Conservation (phyloP, 2,329 filamentous ascomycete species). For the Colletotrichum paranaense region DNA sequence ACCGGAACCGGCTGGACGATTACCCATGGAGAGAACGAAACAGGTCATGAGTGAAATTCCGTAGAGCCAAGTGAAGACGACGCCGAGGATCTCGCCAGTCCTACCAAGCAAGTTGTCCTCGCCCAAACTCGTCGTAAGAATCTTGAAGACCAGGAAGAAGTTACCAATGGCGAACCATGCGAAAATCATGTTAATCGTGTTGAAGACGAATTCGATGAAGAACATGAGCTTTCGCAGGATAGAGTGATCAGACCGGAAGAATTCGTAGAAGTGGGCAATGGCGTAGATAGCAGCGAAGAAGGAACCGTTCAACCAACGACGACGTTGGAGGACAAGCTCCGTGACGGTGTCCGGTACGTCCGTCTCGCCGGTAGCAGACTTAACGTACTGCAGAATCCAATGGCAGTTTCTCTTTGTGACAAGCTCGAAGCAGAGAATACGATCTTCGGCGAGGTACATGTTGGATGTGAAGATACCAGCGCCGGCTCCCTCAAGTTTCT, state of each 20-base stretch:
- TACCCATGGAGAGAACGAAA: constrained; percentile 94
- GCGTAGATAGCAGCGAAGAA: constrained; percentile 99
- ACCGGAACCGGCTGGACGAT: constrained; percentile 93
- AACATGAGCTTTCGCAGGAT: constrained; percentile 89
- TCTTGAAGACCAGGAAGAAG: constrained; percentile 99
- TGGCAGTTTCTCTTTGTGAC: constrained; percentile 97
- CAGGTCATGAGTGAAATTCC: constrained; percentile 91
- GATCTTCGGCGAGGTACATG: constrained; percentile 99
- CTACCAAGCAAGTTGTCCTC: constrained; percentile 76
- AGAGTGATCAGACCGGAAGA: constrained; percentile 93
- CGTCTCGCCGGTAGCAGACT: constrained; percentile 95
- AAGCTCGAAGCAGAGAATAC: constrained; percentile 98
- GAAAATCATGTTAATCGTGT: constrained; percentile 96
- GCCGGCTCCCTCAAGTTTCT: constrained; percentile 90
- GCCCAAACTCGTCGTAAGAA: constrained; percentile 88
- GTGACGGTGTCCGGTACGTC: constrained; percentile 95
- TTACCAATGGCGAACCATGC: constrained; percentile 99
- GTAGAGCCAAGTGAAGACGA: constrained; percentile 97
- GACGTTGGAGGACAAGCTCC: constrained; percentile 93
- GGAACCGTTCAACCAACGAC: constrained; percentile 96
- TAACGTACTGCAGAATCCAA: constrained; percentile 98
- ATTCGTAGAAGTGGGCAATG: constrained; percentile 93
- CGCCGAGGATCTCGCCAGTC: constrained; percentile 82
- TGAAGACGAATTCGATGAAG: constrained; percentile 92
- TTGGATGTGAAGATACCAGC: constrained; percentile 98